Evolutionary conservation across 192 early-diverging fungal genomes (phyloP).

Genomic region (Globomyces pollinis-pini): DNA sequence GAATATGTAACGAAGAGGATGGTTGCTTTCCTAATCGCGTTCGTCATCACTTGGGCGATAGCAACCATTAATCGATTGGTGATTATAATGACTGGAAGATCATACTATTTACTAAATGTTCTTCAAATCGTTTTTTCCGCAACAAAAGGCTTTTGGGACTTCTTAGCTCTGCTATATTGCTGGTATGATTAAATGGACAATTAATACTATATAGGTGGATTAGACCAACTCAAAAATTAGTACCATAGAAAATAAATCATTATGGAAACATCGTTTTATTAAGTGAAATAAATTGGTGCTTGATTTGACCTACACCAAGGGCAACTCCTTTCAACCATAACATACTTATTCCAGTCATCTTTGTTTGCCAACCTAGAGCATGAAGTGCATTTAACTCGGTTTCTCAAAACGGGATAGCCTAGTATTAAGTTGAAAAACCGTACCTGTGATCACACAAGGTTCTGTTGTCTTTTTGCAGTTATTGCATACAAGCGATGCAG

Average conservation of each 20-base stretch:
- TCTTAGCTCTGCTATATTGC: too few relatives aligned
- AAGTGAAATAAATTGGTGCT: slow-evolving; percentile 15
- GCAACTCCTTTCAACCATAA: slow-evolving; percentile 40
- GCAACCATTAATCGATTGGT: too few relatives aligned
- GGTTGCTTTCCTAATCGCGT: too few relatives aligned
- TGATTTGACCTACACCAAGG: slow-evolving; percentile 15
- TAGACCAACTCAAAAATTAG: too few relatives aligned
- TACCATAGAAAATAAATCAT: background rate
- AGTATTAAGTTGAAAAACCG: slow-evolving; percentile 28
- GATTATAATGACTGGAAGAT: too few relatives aligned
- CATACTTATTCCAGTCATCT: slow-evolving; percentile 61
- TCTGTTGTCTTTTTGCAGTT: slow-evolving; percentile 38
- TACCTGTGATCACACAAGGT: slow-evolving; percentile 56
- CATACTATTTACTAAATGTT: too few relatives aligned
- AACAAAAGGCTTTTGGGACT: too few relatives aligned
- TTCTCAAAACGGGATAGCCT: slow-evolving; percentile 48
- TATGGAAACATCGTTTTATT: background rate
- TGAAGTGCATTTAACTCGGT: slow-evolving; percentile 38
- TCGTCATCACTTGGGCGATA: too few relatives aligned
- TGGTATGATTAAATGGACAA: too few relatives aligned
- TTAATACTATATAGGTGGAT: too few relatives aligned
- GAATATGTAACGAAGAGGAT: too few relatives aligned
- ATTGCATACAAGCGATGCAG: slow-evolving; percentile 38
- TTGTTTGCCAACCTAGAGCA: slow-evolving; percentile 50
- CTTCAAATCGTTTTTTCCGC: too few relatives aligned